Evolutionary conservation across 139 green algal species (phyloP).

Genomic region (Coelastrella sp.): DNA sequence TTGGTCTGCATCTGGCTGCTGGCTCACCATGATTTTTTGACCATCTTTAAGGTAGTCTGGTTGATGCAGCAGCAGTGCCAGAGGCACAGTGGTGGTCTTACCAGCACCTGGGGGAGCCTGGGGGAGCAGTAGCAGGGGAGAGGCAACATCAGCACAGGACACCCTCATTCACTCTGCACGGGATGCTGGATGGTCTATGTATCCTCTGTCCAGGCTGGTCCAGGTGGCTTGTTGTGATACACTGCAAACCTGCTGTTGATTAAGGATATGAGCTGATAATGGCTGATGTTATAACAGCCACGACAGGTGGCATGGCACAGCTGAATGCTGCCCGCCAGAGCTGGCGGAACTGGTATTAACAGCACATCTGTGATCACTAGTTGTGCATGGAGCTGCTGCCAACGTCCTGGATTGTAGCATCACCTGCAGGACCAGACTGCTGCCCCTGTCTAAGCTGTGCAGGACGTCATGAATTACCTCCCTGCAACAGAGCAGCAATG

Average conservation of each 20-base stretch:
- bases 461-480: conserved; percentile 45
- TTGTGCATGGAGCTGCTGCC: background rate
- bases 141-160: background rate
- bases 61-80: conserved; percentile 61
- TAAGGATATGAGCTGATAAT: too few species aligned
- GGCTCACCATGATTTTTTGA: conserved; percentile 51
- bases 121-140: background rate
- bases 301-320: too few species aligned
- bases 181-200: background rate
- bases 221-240: too few species aligned
- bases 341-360: background rate
- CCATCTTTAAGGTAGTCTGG: conserved; percentile 54
- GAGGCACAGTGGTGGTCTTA: conserved; percentile 79
- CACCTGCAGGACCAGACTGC: conserved; percentile 54
- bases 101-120: conserved; percentile 77
- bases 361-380: too few species aligned
- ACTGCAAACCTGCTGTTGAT: too few species aligned
- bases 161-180: background rate
- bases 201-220: too few species aligned
- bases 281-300: too few species aligned
- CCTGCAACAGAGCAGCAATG: background rate
- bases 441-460: conserved; percentile 40
- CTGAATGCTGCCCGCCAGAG: background rate
- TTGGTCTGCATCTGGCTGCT: background rate
- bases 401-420: background rate